Percentiles rank a stretch among this genome's conserved stretches.
These are phyloP conservation scores for Ocimum tenuiflorum DNA, from an alignment of 257 asterid species.

Conservation along the genomic window DNA sequence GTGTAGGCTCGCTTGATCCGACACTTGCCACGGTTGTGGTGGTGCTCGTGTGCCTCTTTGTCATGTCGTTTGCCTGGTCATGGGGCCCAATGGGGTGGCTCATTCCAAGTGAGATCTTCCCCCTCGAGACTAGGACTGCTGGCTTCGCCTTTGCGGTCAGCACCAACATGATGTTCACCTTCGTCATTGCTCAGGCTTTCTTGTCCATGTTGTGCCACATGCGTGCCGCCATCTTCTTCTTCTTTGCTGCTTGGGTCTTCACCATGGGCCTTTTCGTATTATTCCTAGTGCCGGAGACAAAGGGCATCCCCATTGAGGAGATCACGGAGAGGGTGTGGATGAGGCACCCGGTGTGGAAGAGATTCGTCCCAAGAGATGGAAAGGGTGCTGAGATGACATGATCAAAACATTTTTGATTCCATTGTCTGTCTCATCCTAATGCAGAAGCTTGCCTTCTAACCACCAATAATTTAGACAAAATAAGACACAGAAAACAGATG, in stretches of 20 bases:
- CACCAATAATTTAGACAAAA: not conserved
- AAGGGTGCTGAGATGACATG: constrained; percentile 15
- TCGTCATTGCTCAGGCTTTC: constrained; percentile 82
- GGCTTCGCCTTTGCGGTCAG: constrained; percentile 78
- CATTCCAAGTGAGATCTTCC: constrained; percentile 80
- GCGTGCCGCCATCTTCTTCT: constrained; percentile 63
- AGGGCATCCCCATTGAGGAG: constrained; percentile 35
- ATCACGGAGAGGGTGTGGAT: constrained; percentile 38
- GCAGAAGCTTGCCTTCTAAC: not conserved
- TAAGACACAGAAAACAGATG: too few relatives aligned
- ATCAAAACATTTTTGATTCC: not conserved
- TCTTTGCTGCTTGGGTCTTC: constrained; percentile 49
- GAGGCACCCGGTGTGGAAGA: constrained; percentile 40
- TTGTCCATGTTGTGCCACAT: constrained; percentile 75
- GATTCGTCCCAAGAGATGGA: constrained; percentile 14
- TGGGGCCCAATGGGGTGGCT: constrained; percentile 98
- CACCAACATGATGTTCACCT: constrained; percentile 62
- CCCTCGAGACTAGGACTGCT: constrained; percentile 70
- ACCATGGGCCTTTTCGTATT: constrained; percentile 34
- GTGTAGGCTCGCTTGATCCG: too few relatives aligned
- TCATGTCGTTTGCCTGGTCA: constrained; percentile 82
- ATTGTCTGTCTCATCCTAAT: too few relatives aligned
- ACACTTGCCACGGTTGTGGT: constrained; percentile 51
- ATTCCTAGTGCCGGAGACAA: constrained; percentile 43
- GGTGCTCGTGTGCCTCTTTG: constrained; percentile 57